Evolutionary conservation across 768 basidiomycete genomes (phyloP), one percentile per base, ranked within the genome.

Genomic region (Lentinula lateritia): DNA sequence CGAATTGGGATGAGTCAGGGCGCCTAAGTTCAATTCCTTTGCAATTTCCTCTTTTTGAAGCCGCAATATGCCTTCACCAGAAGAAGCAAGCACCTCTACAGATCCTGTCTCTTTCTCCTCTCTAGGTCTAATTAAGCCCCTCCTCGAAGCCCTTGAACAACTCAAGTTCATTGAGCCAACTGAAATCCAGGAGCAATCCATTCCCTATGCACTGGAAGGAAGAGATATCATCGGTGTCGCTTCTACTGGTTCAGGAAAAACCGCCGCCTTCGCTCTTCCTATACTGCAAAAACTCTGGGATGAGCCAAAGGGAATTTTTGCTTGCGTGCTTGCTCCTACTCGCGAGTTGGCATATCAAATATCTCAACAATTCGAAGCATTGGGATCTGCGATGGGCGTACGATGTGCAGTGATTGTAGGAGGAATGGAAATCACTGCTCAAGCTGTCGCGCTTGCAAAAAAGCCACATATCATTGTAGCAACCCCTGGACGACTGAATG

Each of bases 191-290:
- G 76, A 78, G 2, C 86, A 93, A 69, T 82, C 82, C 39, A 82
- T 99, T 52, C 97, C 97, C 0, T 85, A 86, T 76, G 96, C 95
- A 18, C 76, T 99, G 6, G 80, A 91, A 71, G 95, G 95, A 0
- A 86, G 89, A 68, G 97, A 99, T 76, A 92, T 99, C 66, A 98
- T 99, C 62, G 97, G 97, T 18, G 90, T 99, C n/a, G 97, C 97
- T 36, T 88, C 93, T 66, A 99, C 97, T 9, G 97, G 97, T 35
- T 94, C 92, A 12, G 97, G 96, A 66, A 98, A 99, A 79, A 98
- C 97, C 0, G 96, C 95, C 15, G 95, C 97, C 20, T 98, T 98
- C 74, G 94, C 93, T 28, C 76, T 98, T 5, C 97, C 97, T 2
- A 96, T 99, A 62, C 76, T 99, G 39, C 97, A 99, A 74, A 93